Evolutionary conservation across 495 filamentous ascomycete species (phyloP).

Genomic region (Talaromyces adpressus): DNA sequence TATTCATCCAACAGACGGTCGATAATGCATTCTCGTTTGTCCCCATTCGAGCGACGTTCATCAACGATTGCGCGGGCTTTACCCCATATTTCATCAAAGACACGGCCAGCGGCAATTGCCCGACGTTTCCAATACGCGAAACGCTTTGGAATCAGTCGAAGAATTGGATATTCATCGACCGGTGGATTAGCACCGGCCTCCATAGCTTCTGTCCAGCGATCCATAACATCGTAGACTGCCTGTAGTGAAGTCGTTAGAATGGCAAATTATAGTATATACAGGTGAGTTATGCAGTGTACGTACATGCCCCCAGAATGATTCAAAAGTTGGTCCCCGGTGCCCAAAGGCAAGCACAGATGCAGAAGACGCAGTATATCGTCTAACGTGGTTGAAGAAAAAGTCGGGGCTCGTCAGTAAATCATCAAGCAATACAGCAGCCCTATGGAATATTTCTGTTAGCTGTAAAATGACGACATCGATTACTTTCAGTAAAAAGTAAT

Average conservation of each 20-base stretch:
- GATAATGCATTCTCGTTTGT: conserved; percentile 21
- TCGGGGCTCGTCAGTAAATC: background rate
- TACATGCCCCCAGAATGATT: conserved; percentile 36
- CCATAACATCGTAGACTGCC: conserved; percentile 37
- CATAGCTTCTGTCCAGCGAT: conserved; percentile 39
- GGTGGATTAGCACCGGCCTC: conserved; percentile 18
- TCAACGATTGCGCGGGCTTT: background rate
- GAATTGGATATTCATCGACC: background rate
- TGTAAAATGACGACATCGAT: too few species aligned
- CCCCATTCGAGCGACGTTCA: background rate
- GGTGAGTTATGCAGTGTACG: too few species aligned
- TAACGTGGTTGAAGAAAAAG: conserved; percentile 24
- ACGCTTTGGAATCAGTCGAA: background rate
- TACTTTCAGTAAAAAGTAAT: too few species aligned
- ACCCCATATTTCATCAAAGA: background rate
- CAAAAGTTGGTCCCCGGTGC: background rate
- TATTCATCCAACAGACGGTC: conserved; percentile 36
- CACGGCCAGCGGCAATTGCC: background rate
- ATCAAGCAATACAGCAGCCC: conserved; percentile 33
- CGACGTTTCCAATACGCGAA: background rate
- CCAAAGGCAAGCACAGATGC: background rate
- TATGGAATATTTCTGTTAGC: conserved; percentile 10
- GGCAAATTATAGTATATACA: too few species aligned
- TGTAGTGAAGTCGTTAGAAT: too few species aligned
- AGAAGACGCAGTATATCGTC: conserved; percentile 3